Base-by-base conservation (phyloP, 2,329 filamentous ascomycete species). In the Xylaria digitata region DNA sequence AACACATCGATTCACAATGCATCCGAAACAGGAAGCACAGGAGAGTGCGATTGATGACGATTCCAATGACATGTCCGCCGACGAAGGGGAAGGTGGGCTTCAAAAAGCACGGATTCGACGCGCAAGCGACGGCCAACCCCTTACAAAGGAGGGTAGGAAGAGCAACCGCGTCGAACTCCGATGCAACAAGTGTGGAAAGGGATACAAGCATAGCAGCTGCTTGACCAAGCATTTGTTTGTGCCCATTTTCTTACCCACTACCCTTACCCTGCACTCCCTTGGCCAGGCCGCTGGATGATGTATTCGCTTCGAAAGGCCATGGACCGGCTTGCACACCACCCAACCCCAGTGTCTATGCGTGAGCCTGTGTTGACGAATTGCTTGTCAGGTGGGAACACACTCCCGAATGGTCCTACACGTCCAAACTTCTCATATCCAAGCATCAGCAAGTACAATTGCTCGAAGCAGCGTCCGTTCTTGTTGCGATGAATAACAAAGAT, bases 191-290 rank as follows among this genome's bases (percentile, higher is more conserved):
- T 99, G 96, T 85, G 95, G 95, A 82, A 99, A 99, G 87, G 94
- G 94, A 83, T 99, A 99, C 89, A 99, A 99, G 90, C 96, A 99
- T 87, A 97, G 94, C 89, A 98, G 96, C 86, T 99, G 96, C 89
- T 89, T 99, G 86, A 96, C 93, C 80, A 99, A 98, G 89, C 96
- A 99, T 90, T 91, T 97, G 96, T 98, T 90, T 89, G 96, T 97
- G 86, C 84, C 86, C 89, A 86, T 84, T 82, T 82, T 82, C 82
- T 82, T 81, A 78, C 79, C 78, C 76, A 75, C 72, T 75, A 74
- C 78, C 75, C 79, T 76, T 78, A 72, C 77, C 78, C 78, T 80
- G 55, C 66, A 43, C 58, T 71, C 69, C 66, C 70, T 71, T 70
- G 68, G 70, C 69, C 70, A 72, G 72, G 73, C 69, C 69, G 70